Evolutionary conservation across 257 asterid genomes (phyloP).

Genomic region (Verbena officinalis): DNA sequence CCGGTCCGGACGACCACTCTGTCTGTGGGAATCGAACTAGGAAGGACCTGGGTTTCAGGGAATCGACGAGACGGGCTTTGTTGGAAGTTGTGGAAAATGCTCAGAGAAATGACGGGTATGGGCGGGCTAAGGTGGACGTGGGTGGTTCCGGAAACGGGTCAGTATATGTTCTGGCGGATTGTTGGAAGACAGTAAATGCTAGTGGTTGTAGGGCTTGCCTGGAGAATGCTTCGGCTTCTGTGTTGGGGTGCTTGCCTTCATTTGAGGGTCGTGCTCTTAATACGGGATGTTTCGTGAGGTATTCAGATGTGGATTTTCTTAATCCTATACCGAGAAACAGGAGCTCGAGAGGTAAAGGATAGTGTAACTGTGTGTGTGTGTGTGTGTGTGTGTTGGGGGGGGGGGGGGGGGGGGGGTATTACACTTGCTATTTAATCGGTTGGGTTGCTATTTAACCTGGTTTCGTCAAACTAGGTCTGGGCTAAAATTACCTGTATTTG

Average conservation of each 20-base stretch:
- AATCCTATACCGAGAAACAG: constrained; percentile 50
- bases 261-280: constrained; percentile 67
- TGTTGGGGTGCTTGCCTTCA: constrained; percentile 58
- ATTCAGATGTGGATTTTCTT: constrained; percentile 63
- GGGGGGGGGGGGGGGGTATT: too few relatives aligned
- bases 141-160: constrained; percentile 33
- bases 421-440: too few relatives aligned
- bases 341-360: constrained; percentile 67
- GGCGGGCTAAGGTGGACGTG: constrained; percentile 38
- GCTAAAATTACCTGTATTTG: too few relatives aligned
- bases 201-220: constrained; percentile 57
- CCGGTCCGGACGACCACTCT: constrained; percentile 46
- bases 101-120: constrained; percentile 47
- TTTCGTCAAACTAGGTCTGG: too few relatives aligned
- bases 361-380: background rate
- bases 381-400: background rate
- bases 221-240: constrained; percentile 50
- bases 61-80: constrained; percentile 41
- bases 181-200: constrained; percentile 60
- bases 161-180: constrained; percentile 60
- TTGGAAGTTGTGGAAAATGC: constrained; percentile 49
- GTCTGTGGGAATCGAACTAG: constrained; percentile 60
- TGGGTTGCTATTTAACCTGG: too few relatives aligned
- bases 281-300: constrained; percentile 73
- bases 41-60: constrained; percentile 35